Evolutionary conservation across 805 yeast species (phyloP), one percentile per base, ranked within the genome.

Genomic region (Yamadazyma kitorensis): DNA sequence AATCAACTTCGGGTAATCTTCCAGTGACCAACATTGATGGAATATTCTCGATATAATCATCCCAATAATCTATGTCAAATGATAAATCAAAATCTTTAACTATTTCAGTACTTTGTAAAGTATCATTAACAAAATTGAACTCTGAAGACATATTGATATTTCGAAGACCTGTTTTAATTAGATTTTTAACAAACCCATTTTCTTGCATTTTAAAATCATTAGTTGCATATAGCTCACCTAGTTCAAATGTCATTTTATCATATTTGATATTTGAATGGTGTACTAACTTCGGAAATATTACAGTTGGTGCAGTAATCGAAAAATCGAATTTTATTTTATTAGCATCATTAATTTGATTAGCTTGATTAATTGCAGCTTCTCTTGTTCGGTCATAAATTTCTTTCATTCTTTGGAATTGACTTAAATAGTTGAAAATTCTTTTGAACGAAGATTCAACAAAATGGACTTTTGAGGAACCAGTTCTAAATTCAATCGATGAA

Each of bases 341-440:
- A 1, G 85, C 76, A 37, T 62, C 68, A 33, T 76, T 76, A 27
- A 80, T 68, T 42, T 78, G 79, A 27, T 67, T 77, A 0, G 93
- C 93, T 54, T 86, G 95, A 45, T 82, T 76, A 45, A 87, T 74
- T 0, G 98, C 96, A 8, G 88, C 86, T 49, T 82, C 86, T 38
- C 98, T 74, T 0, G 98, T 95, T 14, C 74, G 66, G 50, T 93
- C 98, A 56, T 85, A 94, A n/a, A 89, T 69, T 4, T 75, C 76
- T 57, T 93, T 93, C 95, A 91, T 86, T 46, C 74, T 74, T 39
- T 78, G 82, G 50, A 94, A 85, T 46, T 82, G 83, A 44, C 76
- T 76, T 48, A 87, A 62, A 48, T 78, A 91, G 8, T 72, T 67
- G 19, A 82, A 50, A 8, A 94, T 72, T 44, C 80, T 74, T 21